Evolutionary conservation across 805 yeast genomes (phyloP).

Genomic region (Starmerella asiatica): DNA sequence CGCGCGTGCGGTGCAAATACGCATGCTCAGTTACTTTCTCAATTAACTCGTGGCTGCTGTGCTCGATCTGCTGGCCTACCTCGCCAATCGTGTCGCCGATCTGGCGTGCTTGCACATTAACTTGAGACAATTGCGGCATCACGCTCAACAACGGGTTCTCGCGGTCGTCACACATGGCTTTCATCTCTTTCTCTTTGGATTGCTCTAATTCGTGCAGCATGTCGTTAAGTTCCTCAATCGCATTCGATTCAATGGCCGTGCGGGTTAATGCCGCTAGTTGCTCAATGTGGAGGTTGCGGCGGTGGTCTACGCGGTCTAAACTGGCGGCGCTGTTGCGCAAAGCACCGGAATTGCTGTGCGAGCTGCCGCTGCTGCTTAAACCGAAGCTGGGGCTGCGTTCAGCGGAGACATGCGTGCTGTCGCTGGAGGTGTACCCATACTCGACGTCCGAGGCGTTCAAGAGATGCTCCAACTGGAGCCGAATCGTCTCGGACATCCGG

Average conservation of each 20-base stretch:
- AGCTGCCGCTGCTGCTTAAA: not conserved
- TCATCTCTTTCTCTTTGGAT: conserved; percentile 50
- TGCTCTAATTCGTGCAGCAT: conserved; percentile 44
- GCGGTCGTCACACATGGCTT: conserved; percentile 45
- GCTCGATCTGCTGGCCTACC: conserved; percentile 45
- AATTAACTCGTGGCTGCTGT: conserved; percentile 53
- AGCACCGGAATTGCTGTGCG: not conserved
- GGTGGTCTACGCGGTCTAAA: not conserved
- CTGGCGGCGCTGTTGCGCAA: not conserved
- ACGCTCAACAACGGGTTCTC: conserved; percentile 39
- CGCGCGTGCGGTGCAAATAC: conserved; percentile 25
- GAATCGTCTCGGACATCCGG: conserved; percentile 18
- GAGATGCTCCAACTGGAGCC: conserved; percentile 18
- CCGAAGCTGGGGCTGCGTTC: not conserved
- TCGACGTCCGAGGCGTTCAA: conserved; percentile 14
- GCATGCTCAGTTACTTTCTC: conserved; percentile 26
- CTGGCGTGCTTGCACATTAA: conserved; percentile 43
- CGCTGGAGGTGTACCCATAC: not conserved
- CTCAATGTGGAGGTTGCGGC: conserved; percentile 40
- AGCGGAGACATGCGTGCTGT: not conserved
- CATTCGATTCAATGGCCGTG: conserved; percentile 42
- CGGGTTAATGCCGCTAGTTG: conserved; percentile 65
- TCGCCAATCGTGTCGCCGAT: conserved; percentile 42
- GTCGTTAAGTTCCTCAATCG: conserved; percentile 43
- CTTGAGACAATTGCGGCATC: conserved; percentile 47